These are phyloP conservation scores for Epichloe elymi DNA, from an alignment of 2,329 filamentous ascomycete species.

Conservation along the genomic window DNA sequence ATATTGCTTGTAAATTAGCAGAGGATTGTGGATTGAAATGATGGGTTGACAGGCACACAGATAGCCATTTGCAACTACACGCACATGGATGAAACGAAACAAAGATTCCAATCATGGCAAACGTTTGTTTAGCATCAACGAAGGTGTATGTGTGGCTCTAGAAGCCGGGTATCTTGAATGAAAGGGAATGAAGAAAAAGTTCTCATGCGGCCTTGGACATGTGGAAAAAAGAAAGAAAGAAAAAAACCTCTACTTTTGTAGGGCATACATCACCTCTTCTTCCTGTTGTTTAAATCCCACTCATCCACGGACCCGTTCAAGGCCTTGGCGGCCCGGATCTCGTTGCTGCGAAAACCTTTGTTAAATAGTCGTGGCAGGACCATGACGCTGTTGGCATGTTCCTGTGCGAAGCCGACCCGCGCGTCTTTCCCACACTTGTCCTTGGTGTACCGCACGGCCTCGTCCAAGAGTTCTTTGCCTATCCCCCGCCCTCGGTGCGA, in stretches of 20 bases:
- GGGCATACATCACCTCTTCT: constrained; percentile 27
- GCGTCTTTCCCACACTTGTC: constrained; percentile 56
- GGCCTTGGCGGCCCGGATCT: constrained; percentile 41
- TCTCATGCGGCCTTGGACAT: too few species aligned
- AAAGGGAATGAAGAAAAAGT: neutral
- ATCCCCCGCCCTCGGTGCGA: constrained; percentile 59
- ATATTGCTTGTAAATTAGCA: too few species aligned
- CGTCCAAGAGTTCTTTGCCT: constrained; percentile 58
- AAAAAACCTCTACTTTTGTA: neutral
- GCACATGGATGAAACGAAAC: neutral
- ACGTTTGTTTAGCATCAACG: neutral
- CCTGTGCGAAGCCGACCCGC: constrained; percentile 56
- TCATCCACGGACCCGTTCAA: constrained; percentile 38
- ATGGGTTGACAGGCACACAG: too few species aligned
- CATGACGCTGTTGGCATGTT: constrained; percentile 62
- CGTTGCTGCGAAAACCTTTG: constrained; percentile 42
- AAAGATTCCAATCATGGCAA: too few species aligned
- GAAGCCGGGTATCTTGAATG: neutral
- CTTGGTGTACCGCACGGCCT: constrained; percentile 55
- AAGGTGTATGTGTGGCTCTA: neutral
- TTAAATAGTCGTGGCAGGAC: constrained; percentile 53
- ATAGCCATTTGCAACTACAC: too few species aligned
- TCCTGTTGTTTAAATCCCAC: constrained; percentile 35
- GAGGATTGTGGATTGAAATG: too few species aligned
- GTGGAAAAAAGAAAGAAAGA: neutral